Percentiles rank a stretch among this genome's conserved stretches.
Evolutionary conservation across 2,329 filamentous ascomycete genomes (phyloP).

Genomic region (Venturiaceae sp.): DNA sequence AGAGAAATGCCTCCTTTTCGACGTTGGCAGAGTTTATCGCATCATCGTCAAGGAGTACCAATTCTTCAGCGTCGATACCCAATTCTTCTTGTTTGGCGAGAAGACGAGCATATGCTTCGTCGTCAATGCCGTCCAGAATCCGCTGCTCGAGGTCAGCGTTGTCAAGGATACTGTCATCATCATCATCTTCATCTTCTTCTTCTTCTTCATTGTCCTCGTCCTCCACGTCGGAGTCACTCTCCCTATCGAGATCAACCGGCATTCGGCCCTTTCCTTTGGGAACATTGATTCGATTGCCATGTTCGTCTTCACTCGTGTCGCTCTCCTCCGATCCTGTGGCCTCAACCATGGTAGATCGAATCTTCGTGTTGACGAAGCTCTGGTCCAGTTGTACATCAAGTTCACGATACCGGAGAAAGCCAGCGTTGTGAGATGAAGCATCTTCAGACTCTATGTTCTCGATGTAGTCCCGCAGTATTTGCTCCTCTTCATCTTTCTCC

Average conservation of each 20-base stretch:
- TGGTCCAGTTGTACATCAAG: not conserved
- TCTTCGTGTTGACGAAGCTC: not conserved
- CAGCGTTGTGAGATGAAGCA: not conserved
- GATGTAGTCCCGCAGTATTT: slow-evolving; percentile 6
- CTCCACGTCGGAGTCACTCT: slow-evolving; percentile 16
- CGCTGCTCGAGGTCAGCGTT: slow-evolving; percentile 31
- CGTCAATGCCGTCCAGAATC: slow-evolving; percentile 34
- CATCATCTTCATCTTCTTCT: slow-evolving; percentile 28
- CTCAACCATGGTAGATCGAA: not conserved
- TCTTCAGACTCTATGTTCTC: not conserved
- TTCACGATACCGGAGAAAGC: not conserved
- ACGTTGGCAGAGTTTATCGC: slow-evolving; percentile 10
- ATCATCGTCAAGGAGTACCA: slow-evolving; percentile 45
- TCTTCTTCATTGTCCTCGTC: slow-evolving; percentile 25
- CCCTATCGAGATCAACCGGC: not conserved
- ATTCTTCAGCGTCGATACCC: slow-evolving; percentile 49
- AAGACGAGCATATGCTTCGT: slow-evolving; percentile 53
- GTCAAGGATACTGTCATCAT: slow-evolving; percentile 28
- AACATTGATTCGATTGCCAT: not conserved
- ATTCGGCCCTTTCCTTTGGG: not conserved
- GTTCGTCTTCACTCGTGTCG: not conserved
- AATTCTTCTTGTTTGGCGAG: slow-evolving; percentile 54
- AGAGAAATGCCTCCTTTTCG: slow-evolving; percentile 19
- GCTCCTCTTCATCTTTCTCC: slow-evolving; percentile 12
- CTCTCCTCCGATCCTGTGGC: not conserved